phyloP scores from a whole-genome alignment of 2,329 filamentous ascomycete genomes.

The Penicillium frequentans region DNA sequence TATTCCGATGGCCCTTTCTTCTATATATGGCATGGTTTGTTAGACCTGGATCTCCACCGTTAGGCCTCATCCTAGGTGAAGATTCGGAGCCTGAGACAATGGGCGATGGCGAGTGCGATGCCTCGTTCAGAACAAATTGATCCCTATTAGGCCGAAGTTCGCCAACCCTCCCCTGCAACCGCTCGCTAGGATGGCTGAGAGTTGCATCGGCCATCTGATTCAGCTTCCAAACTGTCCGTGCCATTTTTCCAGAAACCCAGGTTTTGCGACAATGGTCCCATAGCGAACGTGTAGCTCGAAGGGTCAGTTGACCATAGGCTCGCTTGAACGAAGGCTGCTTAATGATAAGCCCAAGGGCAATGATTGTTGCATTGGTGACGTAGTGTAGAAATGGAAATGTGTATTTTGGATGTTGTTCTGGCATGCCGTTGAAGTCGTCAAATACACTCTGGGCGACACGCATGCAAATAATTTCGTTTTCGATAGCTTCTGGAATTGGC shows the following conservation, averaged over 20 bases:
- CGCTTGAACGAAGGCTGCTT: slow-evolving; percentile 16
- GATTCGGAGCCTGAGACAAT: neutral
- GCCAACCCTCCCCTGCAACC: neutral
- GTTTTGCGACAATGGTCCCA: slow-evolving; percentile 21
- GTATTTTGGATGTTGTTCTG: slow-evolving; percentile 19
- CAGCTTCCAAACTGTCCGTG: slow-evolving; percentile 14
- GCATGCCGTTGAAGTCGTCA: slow-evolving; percentile 18
- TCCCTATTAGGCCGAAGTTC: neutral
- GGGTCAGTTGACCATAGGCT: slow-evolving; percentile 10
- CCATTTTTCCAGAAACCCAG: slow-evolving; percentile 24
- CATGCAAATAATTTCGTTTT: slow-evolving; percentile 25
- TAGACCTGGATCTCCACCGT: neutral
- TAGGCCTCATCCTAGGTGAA: too few species aligned
- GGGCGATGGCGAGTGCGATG: neutral
- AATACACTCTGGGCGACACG: slow-evolving; percentile 16
- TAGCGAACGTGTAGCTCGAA: slow-evolving; percentile 14
- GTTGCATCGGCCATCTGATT: slow-evolving; percentile 18
- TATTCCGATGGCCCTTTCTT: neutral
- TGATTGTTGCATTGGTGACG: slow-evolving; percentile 19
- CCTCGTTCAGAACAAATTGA: neutral
- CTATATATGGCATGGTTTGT: neutral
- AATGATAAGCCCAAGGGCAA: slow-evolving; percentile 20
- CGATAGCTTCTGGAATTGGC: slow-evolving; percentile 4
- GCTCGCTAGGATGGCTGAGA: neutral
- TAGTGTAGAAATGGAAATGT: slow-evolving; percentile 26